Evolutionary conservation across 768 basidiomycete species (phyloP), one percentile per base, ranked within the genome.

Genomic region (Hysterangium stoloniferum): DNA sequence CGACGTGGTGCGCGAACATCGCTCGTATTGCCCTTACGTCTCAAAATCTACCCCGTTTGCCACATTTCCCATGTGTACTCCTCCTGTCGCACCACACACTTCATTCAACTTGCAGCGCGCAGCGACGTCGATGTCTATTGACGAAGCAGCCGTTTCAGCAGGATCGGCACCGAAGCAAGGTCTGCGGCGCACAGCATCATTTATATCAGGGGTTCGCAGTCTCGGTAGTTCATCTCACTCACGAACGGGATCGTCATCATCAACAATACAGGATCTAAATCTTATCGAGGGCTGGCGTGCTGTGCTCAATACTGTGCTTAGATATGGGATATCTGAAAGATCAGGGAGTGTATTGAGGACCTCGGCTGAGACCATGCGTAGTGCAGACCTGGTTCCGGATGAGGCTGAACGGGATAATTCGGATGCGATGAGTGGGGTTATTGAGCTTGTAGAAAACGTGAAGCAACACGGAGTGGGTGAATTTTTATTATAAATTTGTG

Each of bases 21-120:
- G 88, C 24, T 84, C 85, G 2, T 88, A 86, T 57, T 91, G 89
- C 57, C 88, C 88, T n/a, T 91, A 88, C 54, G 76, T 86, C 17
- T 51, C 51, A 35, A 57, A 54, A 36, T 53, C 58, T 2, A 61
- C 60, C 6, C 34, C 52, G 4, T 28, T 61, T 6, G 53, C 60
- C 12, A 17, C 20, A 7, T 25, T 52, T 4, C 54, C 56, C 9
- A 35, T 42, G 1, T 46, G 22, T 49, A 31, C 43, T 19, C 37
- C 42, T 42, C 52, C 33, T 53, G 17, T 20, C 28, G 17, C 36
- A 13, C n/a, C 29, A 11, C 37, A 22, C 36, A 28, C 48, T n/a
- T 41, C 48, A 9, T 50, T 50, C 20, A 47, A 50, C 29, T 36
- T 58, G 5, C n/a, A 52, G 19, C 37, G 40, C 6, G 46, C 56